phyloP scores from a whole-genome alignment of 805 yeast genomes.

The Kodamaea kaohsiungensis region DNA sequence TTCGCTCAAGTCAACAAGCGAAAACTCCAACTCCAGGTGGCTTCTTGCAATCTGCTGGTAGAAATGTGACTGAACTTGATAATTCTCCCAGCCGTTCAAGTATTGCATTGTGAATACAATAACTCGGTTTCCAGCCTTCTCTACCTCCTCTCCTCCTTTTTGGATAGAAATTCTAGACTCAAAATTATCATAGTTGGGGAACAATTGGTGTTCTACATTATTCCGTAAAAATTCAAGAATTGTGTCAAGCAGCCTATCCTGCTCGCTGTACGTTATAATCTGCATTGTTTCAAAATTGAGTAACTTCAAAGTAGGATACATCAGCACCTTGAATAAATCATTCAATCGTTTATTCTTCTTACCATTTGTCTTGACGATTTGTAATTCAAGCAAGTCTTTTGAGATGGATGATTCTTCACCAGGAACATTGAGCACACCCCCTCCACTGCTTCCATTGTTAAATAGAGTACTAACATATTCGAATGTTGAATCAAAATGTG shows the following conservation, averaged over 20 bases:
- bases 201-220: conserved; percentile 7
- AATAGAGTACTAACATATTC: conserved; percentile 45
- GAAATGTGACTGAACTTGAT: conserved; percentile 35
- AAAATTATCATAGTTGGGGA: conserved; percentile 25
- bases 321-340: conserved; percentile 38
- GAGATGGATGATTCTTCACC: conserved; percentile 9
- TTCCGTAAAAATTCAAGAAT: conserved; percentile 23
- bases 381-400: conserved; percentile 18
- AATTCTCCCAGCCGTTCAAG: conserved; percentile 32
- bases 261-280: conserved; percentile 37
- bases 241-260: conserved; percentile 18
- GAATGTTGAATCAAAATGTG: conserved; percentile 32
- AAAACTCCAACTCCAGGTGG: conserved; percentile 19
- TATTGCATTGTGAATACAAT: conserved; percentile 27
- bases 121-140: conserved; percentile 12
- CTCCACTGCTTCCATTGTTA: conserved; percentile 28
- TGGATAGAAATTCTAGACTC: conserved; percentile 18
- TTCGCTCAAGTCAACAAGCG: conserved; percentile 26
- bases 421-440: conserved; percentile 10
- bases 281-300: conserved; percentile 43
- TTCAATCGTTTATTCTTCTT: conserved; percentile 32
- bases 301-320: conserved; percentile 52
- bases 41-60: conserved; percentile 29
- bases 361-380: conserved; percentile 33
- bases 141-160: conserved; percentile 7